phyloP scores from a whole-genome alignment of 352 stramenopile genomes.

The Phytophthora meadii region DNA sequence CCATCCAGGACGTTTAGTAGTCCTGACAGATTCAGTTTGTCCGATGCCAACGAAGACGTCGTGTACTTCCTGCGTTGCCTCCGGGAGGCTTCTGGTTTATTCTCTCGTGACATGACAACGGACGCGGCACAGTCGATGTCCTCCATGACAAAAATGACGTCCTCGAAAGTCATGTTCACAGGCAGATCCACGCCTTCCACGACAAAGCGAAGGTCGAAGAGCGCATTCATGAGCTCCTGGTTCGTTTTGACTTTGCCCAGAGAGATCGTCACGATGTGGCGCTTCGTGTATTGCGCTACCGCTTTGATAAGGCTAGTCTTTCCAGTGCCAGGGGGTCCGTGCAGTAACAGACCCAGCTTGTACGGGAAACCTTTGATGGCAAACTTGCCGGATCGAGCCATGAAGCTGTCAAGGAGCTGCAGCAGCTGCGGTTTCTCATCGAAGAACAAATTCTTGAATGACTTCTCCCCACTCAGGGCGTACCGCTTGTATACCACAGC shows the following conservation, averaged over 20 bases:
- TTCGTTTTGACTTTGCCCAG: constrained; percentile 83
- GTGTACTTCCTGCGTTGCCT: constrained; percentile 20
- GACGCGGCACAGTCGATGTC: constrained; percentile 86
- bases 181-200: constrained; percentile 71
- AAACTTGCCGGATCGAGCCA: constrained; percentile 78
- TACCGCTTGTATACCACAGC: constrained; percentile 71
- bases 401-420: constrained; percentile 78
- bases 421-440: constrained; percentile 77
- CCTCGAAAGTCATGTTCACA: constrained; percentile 74
- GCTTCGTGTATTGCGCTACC: constrained; percentile 81
- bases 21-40: constrained; percentile 84
- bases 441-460: constrained; percentile 91
- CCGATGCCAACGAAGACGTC: constrained; percentile 1
- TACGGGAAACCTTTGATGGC: constrained; percentile 89
- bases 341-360: constrained; percentile 88
- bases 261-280: constrained; percentile 81
- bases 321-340: constrained; percentile 88
- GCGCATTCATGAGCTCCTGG: constrained; percentile 82
- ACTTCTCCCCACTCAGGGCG: constrained; percentile 84
- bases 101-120: constrained; percentile 62
- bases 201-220: constrained; percentile 75
- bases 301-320: constrained; percentile 93
- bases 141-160: constrained; percentile 92
- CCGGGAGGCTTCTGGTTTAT: constrained; percentile 23
- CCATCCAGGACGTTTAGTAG: constrained; percentile 93